Evolutionary conservation across 371 early-diverging fungal genomes (phyloP), one percentile per base, ranked within the genome.

Genomic region (Mucor irregularis): DNA sequence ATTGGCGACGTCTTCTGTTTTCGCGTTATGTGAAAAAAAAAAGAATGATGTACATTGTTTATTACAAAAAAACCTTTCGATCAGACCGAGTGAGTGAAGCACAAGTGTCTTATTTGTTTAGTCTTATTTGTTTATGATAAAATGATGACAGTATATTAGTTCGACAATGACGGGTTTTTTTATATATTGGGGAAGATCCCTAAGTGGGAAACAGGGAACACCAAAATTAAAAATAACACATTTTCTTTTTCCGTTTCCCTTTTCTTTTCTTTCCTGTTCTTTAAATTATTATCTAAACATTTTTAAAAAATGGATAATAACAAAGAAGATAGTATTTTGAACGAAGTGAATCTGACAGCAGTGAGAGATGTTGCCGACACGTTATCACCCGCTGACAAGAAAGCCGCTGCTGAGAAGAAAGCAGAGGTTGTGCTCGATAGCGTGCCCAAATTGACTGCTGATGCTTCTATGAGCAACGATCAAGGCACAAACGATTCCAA

Each of bases 401-500:
- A 52, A 35, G 62, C 58, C 7, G 43, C 39, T 13, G 55, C 62
- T 10, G 43, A 62, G 45, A 40, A 57, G 28, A 44, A 46, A 38
- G 58, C 67, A 6, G 10, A 50, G n/a, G 64, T 64, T 10, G 66
- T 61, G 3, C 48, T 58, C 39, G 58, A 60, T 19, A 65, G 51
- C 45, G 21, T 61, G 6, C 66, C 66, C 13, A 35, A 43, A 3
- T 16, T 45, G 9, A 30, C 46, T 24, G 61, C 48, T 9, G 30
- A 58, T n/a, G 47, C 45, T 14, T n/a, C 45, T 10, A 49, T 67
- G 24, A 3, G 34, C 7, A 67, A 52, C 13, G 66, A 66, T 39
- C 62, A 62, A 58, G 62, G 56, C 24, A 67, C 62, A 21, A 62
- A 61, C 29, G 62, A 62, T 26, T 39, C 62, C 16, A 24, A 14